These are phyloP conservation scores for Kwoniella shandongensis DNA, from an alignment of 768 basidiomycete species.

Conservation along the genomic window DNA sequence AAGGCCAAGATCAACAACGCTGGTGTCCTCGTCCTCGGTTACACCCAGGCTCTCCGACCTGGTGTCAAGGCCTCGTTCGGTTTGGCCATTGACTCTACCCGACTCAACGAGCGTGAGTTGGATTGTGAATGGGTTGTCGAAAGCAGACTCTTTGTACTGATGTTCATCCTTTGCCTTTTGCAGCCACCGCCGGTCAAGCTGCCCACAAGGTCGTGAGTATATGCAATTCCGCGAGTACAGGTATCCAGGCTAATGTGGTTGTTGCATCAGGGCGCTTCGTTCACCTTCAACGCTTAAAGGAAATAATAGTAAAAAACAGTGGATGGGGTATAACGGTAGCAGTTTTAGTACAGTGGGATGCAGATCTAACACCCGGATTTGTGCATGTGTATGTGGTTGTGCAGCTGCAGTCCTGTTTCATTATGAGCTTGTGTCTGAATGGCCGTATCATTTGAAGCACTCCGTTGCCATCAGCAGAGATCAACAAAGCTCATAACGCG, in stretches of 20 bases:
- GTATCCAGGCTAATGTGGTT: neutral
- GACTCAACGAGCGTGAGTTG: conserved; percentile 70
- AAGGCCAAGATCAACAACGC: conserved; percentile 99
- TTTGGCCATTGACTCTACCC: conserved; percentile 90
- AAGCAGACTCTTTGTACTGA: conserved; percentile 1
- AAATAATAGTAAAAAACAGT: neutral
- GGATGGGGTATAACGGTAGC: neutral
- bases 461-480: neutral
- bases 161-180: conserved; percentile 19
- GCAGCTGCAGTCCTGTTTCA: neutral
- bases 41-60: conserved; percentile 75
- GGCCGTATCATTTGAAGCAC: neutral
- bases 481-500: too few species aligned
- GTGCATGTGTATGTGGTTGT: neutral
- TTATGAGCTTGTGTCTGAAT: neutral
- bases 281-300: conserved; percentile 55
- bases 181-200: conserved; percentile 51
- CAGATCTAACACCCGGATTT: neutral
- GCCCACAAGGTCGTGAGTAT: conserved; percentile 54
- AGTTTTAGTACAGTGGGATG: conserved; percentile 1
- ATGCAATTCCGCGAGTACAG: neutral
- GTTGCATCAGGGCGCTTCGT: conserved; percentile 49
- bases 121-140: conserved; percentile 12
- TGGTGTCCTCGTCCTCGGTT: conserved; percentile 83
- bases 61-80: conserved; percentile 68